phyloP scores from a whole-genome alignment of 495 filamentous ascomycete genomes.

The Ramalina intermedia region DNA sequence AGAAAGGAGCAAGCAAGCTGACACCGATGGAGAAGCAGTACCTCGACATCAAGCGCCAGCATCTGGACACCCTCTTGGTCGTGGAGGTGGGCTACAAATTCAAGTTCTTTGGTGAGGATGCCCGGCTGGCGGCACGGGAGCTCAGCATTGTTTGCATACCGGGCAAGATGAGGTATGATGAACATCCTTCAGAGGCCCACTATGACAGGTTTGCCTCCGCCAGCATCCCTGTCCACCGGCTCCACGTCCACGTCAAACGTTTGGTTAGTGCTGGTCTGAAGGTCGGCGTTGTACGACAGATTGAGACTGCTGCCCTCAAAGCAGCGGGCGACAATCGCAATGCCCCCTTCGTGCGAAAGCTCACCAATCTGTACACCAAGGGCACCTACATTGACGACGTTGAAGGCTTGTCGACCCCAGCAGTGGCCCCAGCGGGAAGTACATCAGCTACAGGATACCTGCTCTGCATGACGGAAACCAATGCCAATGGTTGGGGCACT shows the following conservation, averaged over 20 bases:
- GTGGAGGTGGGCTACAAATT: conserved; percentile 98
- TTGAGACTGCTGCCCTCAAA: conserved; percentile 97
- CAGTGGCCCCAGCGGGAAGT: conserved; percentile 30
- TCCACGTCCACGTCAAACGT: conserved; percentile 91
- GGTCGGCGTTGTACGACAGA: conserved; percentile 85
- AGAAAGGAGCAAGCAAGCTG: conserved; percentile 56
- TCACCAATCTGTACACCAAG: conserved; percentile 97
- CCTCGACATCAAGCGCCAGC: conserved; percentile 80
- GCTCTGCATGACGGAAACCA: conserved; percentile 81
- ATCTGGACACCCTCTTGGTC: conserved; percentile 78
- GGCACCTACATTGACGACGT: conserved; percentile 94
- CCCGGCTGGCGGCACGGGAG: conserved; percentile 75
- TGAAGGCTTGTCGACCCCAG: conserved; percentile 54
- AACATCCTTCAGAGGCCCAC: conserved; percentile 86
- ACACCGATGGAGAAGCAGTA: conserved; percentile 92
- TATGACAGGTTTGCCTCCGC: conserved; percentile 87
- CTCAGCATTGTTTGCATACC: conserved; percentile 94
- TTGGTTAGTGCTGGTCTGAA: conserved; percentile 88
- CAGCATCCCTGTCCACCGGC: conserved; percentile 81
- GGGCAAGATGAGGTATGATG: conserved; percentile 87
- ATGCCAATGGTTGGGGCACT: conserved; percentile 69
- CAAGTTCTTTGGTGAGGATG: conserved; percentile 95
- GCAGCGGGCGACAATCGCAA: conserved; percentile 93
- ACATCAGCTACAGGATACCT: conserved; percentile 75
- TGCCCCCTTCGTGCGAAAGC: conserved; percentile 76